Percentiles rank a stretch among this genome's conserved stretches.
Conservation (phyloP, 345 rosid species). For the Brassica nigra region DNA sequence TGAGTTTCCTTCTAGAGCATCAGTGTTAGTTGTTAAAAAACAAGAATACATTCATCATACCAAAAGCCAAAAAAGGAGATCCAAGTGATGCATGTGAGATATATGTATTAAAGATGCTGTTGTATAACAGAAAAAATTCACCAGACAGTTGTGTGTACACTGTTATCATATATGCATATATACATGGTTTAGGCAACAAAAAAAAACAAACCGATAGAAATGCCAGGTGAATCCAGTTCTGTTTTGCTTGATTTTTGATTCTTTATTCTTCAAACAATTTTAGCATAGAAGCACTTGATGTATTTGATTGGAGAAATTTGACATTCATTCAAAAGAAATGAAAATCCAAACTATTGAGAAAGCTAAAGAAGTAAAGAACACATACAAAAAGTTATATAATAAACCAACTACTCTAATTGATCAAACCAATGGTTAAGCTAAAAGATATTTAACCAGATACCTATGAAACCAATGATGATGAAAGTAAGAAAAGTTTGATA, state of each 20-base stretch:
- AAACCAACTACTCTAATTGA: not conserved
- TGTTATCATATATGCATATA: not conserved
- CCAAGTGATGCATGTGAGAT: conserved; percentile 3
- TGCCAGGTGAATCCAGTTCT: not conserved
- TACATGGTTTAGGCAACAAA: not conserved
- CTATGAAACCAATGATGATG: not conserved
- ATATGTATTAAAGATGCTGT: not conserved
- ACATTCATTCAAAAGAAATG: too few relatives aligned
- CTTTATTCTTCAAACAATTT: not conserved
- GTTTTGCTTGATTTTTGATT: not conserved
- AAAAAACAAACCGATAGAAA: not conserved
- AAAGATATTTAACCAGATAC: not conserved
- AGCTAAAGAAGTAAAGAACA: not conserved
- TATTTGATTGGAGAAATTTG: not conserved
- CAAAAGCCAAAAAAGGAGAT: not conserved
- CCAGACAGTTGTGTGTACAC: not conserved
- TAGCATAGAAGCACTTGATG: not conserved
- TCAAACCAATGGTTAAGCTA: not conserved
- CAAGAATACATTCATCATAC: conserved; percentile 30
- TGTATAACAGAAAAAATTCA: not conserved
- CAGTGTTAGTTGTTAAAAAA: conserved; percentile 40
- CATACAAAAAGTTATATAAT: not conserved
- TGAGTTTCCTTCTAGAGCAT: conserved; percentile 44
- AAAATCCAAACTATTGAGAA: not conserved
- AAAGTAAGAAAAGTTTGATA: not conserved